Evolutionary conservation across 768 basidiomycete genomes (phyloP).

Genomic region (Boletus speciosus): DNA sequence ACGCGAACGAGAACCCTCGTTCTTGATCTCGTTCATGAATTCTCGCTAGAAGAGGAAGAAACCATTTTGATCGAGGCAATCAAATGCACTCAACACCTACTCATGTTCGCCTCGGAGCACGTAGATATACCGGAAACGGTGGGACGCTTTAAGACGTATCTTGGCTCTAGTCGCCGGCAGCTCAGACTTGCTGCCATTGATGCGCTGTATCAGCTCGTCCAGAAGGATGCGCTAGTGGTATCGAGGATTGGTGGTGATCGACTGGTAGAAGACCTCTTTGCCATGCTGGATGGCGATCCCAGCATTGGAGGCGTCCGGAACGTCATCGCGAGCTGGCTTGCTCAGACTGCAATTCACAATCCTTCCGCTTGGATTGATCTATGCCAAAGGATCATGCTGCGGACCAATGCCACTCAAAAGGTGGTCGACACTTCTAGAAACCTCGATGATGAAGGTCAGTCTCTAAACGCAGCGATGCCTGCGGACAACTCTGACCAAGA

Average conservation of each 20-base stretch:
- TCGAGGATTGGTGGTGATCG: slow-evolving; percentile 92
- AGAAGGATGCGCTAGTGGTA: slow-evolving; percentile 88
- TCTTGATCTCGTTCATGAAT: slow-evolving; percentile 81
- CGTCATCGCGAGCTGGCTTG: slow-evolving; percentile 91
- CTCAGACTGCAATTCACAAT: slow-evolving; percentile 89
- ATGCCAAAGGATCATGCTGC: slow-evolving; percentile 95
- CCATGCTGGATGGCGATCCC: slow-evolving; percentile 92
- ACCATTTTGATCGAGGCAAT: slow-evolving; percentile 90
- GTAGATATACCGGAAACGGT: slow-evolving; percentile 81
- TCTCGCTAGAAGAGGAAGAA: slow-evolving; percentile 82
- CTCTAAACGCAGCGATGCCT: slow-evolving; percentile 62
- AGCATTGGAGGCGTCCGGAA: slow-evolving; percentile 90
- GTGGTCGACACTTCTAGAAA: slow-evolving; percentile 58
- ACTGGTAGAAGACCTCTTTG: slow-evolving; percentile 91
- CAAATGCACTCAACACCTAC: slow-evolving; percentile 92
- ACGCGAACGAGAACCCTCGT: slow-evolving; percentile 73
- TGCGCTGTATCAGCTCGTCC: slow-evolving; percentile 94
- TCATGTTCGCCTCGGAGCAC: slow-evolving; percentile 90
- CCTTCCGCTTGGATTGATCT: slow-evolving; percentile 98
- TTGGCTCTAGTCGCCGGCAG: slow-evolving; percentile 77
- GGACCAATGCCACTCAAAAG: slow-evolving; percentile 83
- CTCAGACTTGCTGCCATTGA: slow-evolving; percentile 94
- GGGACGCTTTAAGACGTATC: slow-evolving; percentile 68
- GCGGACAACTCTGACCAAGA: slow-evolving; percentile 27
- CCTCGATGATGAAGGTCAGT: slow-evolving; percentile 91